Conservation (phyloP, 768 basidiomycete genomes). For the Calocybe gangraenosa region DNA sequence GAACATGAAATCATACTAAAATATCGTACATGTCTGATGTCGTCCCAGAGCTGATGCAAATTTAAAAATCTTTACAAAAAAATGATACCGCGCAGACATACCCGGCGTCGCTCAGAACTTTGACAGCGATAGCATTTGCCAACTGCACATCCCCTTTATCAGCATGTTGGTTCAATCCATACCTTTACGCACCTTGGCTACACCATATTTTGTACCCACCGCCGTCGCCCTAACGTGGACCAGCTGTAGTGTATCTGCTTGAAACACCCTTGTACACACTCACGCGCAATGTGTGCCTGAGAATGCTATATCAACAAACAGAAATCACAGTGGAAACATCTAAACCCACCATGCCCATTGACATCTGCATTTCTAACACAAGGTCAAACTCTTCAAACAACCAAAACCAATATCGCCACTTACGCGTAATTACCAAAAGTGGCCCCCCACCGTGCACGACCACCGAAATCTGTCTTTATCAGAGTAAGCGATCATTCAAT, state of each 20-base stretch:
- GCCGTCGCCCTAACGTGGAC: constrained; percentile 7
- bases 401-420: neutral
- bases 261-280: neutral
- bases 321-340: neutral
- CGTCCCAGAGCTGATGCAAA: constrained; percentile 11
- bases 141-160: neutral
- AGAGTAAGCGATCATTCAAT: no score
- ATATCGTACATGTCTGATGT: constrained; percentile 16
- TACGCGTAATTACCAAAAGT: constrained; percentile 18
- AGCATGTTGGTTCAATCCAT: neutral
- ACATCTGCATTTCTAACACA: constrained; percentile 10
- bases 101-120: constrained; percentile 21
- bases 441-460: constrained; percentile 19
- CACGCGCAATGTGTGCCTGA: constrained; percentile 13
- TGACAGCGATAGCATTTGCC: constrained; percentile 21
- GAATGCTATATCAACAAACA: neutral
- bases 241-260: no score
- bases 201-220: constrained; percentile 13
- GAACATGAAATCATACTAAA: no score
- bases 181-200: constrained; percentile 9
- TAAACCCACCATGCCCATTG: constrained; percentile 13
- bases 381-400: neutral
- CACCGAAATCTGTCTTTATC: constrained; percentile 14
- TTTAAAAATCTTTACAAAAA: neutral
- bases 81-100: neutral